These are phyloP conservation scores for Wickerhamiella infanticola DNA, from an alignment of 1,139 yeast species.

Conservation along the genomic window DNA sequence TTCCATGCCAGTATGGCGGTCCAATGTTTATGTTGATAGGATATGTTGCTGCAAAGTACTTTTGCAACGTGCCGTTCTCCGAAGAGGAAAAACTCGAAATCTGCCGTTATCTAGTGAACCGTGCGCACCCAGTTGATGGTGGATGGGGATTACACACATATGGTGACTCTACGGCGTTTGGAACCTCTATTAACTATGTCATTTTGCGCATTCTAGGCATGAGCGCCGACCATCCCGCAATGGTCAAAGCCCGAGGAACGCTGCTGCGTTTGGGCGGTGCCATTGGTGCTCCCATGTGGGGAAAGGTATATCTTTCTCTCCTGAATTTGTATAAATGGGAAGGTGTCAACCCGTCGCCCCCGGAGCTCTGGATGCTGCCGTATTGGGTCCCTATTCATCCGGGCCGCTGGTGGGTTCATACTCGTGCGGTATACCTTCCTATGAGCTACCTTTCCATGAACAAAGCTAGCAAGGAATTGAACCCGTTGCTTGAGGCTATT, in stretches of 20 bases:
- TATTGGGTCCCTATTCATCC: constrained; percentile 76
- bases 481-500: constrained; percentile 46
- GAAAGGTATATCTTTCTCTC: constrained; percentile 76
- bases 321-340: constrained; percentile 82
- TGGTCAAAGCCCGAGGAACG: constrained; percentile 62
- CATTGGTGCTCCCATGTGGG: constrained; percentile 89
- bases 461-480: constrained; percentile 40
- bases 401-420: constrained; percentile 98
- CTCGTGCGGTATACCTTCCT: constrained; percentile 81
- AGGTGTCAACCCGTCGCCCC: constrained; percentile 97
- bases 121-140: constrained; percentile 97
- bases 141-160: constrained; percentile 96
- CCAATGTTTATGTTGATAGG: constrained; percentile 97
- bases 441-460: constrained; percentile 65
- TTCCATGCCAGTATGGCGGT: constrained; percentile 90
- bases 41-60: constrained; percentile 59
- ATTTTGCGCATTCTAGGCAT: constrained; percentile 64
- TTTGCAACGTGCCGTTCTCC: constrained; percentile 52
- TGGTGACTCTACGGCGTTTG: constrained; percentile 90
- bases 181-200: constrained; percentile 81
- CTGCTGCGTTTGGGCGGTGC: constrained; percentile 77
- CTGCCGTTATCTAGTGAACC: constrained; percentile 69
- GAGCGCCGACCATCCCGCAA: constrained; percentile 56
- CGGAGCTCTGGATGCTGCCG: constrained; percentile 86
- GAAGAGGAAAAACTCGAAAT: constrained; percentile 52